These are phyloP conservation scores for Malus sylvestris DNA, from an alignment of 306 rosid genomes.

Conservation along the genomic window DNA sequence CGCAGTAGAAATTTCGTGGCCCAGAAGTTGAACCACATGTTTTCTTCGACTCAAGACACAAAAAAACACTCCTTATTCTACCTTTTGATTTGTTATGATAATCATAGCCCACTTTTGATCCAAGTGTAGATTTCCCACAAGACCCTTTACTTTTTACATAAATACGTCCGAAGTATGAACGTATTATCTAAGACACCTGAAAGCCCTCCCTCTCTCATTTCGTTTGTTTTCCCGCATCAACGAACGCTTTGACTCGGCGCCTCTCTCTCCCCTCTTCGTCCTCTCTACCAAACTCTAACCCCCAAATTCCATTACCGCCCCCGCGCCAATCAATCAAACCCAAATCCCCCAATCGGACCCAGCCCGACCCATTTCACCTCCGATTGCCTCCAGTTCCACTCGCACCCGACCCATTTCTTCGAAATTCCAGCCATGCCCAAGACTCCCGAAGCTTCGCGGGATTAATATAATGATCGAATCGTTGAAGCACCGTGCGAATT, in stretches of 20 bases:
- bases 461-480: constrained; percentile 52
- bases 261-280: background rate
- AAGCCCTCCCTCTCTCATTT: background rate
- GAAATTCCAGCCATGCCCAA: constrained; percentile 28
- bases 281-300: constrained; percentile 1
- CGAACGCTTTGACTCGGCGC: background rate
- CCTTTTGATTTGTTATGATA: no score
- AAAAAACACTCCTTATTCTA: no score
- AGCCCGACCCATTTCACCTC: background rate
- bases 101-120: no score
- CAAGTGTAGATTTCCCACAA: no score
- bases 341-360: background rate
- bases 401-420: background rate
- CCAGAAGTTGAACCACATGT: no score
- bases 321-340: background rate
- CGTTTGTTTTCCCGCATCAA: background rate
- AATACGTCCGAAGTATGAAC: no score
- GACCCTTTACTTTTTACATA: no score
- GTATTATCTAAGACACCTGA: no score
- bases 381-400: background rate
- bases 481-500: constrained; percentile 21
- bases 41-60: no score
- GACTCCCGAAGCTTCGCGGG: constrained; percentile 20
- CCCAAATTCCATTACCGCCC: background rate
- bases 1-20: no score